Base-by-base conservation (phyloP, 768 basidiomycete species). In the Lactarius tabidus region DNA sequence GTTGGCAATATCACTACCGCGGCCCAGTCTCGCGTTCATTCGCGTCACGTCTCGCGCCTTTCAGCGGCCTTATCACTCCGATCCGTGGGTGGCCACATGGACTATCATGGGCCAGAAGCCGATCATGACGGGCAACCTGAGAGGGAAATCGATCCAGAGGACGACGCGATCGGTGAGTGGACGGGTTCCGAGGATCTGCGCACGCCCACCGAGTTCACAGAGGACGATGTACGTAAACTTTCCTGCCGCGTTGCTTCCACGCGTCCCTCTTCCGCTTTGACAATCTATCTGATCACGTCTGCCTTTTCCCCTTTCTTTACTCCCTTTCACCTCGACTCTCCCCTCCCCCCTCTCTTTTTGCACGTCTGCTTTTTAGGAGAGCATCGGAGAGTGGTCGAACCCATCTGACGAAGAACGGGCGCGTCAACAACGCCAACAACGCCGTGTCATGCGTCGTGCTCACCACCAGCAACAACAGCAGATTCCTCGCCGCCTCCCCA, bases 341-440 rank as follows among this genome's bases (percentile, higher is more conserved):
- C 23, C 51, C 63, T 35, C 68, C 63, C 51, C 57, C n/a, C n/a
- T n/a, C 67, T 60, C 62, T 33, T 66, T 57, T 45, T 70, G 58
- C 54, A 38, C 18, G 52, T n/a, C 1, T 33, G 33, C 8, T 57
- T 65, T 33, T 48, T 67, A 75, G 69, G 78, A 91, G 87, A 92
- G 90, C 70, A 87, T 91, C 57, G 91, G 90, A 31, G 91, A 94
- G 77, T 94, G 84, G 84, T 94, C 92, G 28, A 94, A 94, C 71
- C 92, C 92, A 20, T 94, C 92, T 29, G 92, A 94, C 71, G 92
- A 94, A 75, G 92, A 94, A 72, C 83, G 88, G 33, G 91, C 88
- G 4, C 84, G 91, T 26, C 86, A 86, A 67, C 76, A 81, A 35
- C 85, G 90, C 35, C 75, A 84, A 53, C 84, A 88, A 51, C 84